Base-by-base conservation (phyloP, 164 flowering plant species). In the Cinnamomum micranthum region DNA sequence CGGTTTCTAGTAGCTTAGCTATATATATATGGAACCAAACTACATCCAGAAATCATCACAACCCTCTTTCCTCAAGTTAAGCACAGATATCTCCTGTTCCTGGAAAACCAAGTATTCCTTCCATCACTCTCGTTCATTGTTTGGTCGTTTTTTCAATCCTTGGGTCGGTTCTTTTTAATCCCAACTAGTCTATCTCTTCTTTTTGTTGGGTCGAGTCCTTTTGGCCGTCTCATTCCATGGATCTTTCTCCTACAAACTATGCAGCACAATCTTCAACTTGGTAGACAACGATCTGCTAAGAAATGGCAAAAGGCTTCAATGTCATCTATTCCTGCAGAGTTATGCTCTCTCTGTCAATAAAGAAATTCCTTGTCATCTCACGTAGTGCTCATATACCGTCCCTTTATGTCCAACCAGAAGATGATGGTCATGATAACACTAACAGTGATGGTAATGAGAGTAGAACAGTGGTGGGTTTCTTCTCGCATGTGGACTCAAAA, bases 261-360 rank as follows among this genome's bases (percentile, higher is more conserved):
- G 47, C 47, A 41, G 47, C 47, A n/a, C 63, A 28, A 65, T 25
- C 27, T 41, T 41, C 47, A 41, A 7, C 24, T 65, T 28, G 14
- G 27, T 10, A 28, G 15, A 15, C 33, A 33, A 55, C 17, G 13
- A 14, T 31, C 50, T 13, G 0, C 4, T 9, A 28, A 15, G 22
- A 28, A 41, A 67, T 67, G 69, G 69, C 50, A 31, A 0, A 69
- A 3, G 22, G 71, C 71, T 19, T 41, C 22, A 35, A 10, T 2
- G 24, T 14, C 55, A 69, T 69, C 24, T 47, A n/a, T 23, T 69
- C 71, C 51, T 41, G 6, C 27, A 41, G 55, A 20, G 58, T 35
- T 6, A 35, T 69, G 80, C 77, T 85, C 24, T 87, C 89, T 68
- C 74, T 47, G 73, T 72, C 25, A 68, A 74, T 55, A 77, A 77